Evolutionary conservation across 495 filamentous ascomycete genomes (phyloP).

Genomic region (Bacidia gigantensis): DNA sequence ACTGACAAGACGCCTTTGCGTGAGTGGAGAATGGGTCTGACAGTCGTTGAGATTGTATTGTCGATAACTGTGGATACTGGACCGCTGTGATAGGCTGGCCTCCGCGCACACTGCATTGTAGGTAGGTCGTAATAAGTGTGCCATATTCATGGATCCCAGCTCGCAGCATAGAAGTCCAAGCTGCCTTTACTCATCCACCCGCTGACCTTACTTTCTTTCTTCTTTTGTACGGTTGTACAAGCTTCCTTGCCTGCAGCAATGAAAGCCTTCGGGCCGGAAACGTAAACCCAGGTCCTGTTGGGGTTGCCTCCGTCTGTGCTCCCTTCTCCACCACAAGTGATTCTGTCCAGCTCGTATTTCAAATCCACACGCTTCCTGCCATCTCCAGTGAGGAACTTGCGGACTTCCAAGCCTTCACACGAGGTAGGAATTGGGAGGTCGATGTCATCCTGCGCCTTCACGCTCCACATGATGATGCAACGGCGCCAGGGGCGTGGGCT

Average conservation of each 20-base stretch:
- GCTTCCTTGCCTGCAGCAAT: conserved; percentile 18
- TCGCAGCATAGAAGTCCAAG: conserved; percentile 20
- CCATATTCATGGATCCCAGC: conserved; percentile 12
- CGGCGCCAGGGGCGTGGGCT: conserved; percentile 8
- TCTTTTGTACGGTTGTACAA: conserved; percentile 11
- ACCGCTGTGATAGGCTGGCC: too few relatives aligned
- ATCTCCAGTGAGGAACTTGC: conserved; percentile 15
- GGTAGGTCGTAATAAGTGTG: too few relatives aligned
- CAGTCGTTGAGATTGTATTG: too few relatives aligned
- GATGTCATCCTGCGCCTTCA: conserved; percentile 18
- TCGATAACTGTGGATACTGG: too few relatives aligned
- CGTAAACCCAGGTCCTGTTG: conserved; percentile 19
- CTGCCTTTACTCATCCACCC: not conserved
- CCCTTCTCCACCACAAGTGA: not conserved
- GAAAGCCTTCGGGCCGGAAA: conserved; percentile 21
- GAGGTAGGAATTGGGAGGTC: conserved; percentile 8
- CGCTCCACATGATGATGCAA: conserved; percentile 21
- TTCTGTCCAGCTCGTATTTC: conserved; percentile 4
- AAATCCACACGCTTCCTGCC: conserved; percentile 10
- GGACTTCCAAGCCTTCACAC: conserved; percentile 14
- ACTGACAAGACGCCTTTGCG: too few relatives aligned
- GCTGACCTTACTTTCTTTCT: not conserved
- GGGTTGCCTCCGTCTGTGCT: not conserved
- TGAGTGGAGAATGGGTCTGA: too few relatives aligned
- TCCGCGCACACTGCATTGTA: too few relatives aligned